Evolutionary conservation across 2,329 filamentous ascomycete genomes (phyloP), one percentile per base, ranked within the genome.

Genomic region (Lachnellula willkommii): DNA sequence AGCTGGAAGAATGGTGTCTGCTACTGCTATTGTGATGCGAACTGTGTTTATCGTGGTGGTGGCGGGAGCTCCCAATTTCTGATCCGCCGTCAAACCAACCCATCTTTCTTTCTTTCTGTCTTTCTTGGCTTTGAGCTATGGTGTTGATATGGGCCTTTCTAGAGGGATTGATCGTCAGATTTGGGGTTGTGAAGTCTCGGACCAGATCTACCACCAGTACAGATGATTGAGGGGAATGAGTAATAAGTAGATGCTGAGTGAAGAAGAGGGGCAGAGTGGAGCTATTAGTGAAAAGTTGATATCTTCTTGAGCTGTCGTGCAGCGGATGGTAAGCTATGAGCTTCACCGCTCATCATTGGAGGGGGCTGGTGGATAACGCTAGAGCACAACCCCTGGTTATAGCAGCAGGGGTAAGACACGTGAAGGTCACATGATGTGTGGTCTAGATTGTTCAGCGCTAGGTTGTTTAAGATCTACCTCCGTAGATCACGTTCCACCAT

Each of bases 21-120:
- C 53, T 57, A 36, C 51, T 39, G 48, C 48, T 52, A 51, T 28
- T 53, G 54, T 17, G 55, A 50, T 26, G 46, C 28, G 8, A 22
- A 40, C 3, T 36, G 40, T 50, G 55, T 50, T 68, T 71, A 52
- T 55, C 50, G 35, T 67, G 69, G 42, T 68, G 69, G 50, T 66
- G 61, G 50, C 67, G 65, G 47, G 39, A 67, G 54, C 48, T 28
- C 5, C 14, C 40, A n/a, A 50, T 14, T 47, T 70, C 66, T 28
- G 70, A 70, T 54, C 59, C 63, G 57, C 72, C 72, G 61, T 76
- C 73, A 58, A 77, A 76, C 75, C 74, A 77, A 58, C 72, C 74
- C 75, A 77, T 77, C 46, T 54, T 62, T 20, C 20, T 20, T 1
- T 20, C 20, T 20, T 20, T 20, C 20, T 20, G 20, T 20, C 20